Base-by-base conservation (phyloP, 2,329 filamentous ascomycete species). In the Verruconis gallopava region DNA sequence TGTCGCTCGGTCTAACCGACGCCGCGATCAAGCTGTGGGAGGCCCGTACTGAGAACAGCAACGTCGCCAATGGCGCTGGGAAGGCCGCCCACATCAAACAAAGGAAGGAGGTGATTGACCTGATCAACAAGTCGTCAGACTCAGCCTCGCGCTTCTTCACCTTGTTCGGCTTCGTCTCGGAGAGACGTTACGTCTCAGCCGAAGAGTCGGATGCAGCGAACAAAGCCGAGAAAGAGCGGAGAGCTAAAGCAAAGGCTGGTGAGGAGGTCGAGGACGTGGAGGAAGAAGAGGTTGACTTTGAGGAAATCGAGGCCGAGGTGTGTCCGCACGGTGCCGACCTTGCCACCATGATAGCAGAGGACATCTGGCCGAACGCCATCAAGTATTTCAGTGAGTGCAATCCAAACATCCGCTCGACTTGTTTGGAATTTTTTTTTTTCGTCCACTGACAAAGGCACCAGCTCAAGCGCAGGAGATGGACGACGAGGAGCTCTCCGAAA, bases 271-370 rank as follows among this genome's bases (percentile, higher is more conserved):
- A 34, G 65, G 66, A 49, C 72, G 77, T 3, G 0, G 72, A 78
- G 0, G 70, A 82, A 0, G 74, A 78, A 0, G 73, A 78, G 0
- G 67, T 72, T 2, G 69, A 73, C 1, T 65, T 75, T 21, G 74
- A 79, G 48, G 73, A 80, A 50, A 72, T 79, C 47, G 76, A 79
- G 42, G 71, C 80, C 37, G 89, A 95, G 62, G 80, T 93, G 51
- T 94, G 91, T 69, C 81, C 83, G n/a, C 77, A 77, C 34, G 89
- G 84, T 17, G 85, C 93, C 51, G 81, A 88, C 47, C 62, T 96
- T 37, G 88, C 86, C 30, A 72, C 85, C 48, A 71, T 77, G 46
- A 69, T 96, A 51, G 77, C 81, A 5, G 88, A 96, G 57, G 89
- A 96, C 51, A 66, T 96, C 40, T 95, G 81, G 79, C 83, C 85